Conservation (phyloP, 495 filamentous ascomycete genomes). For the Lichenothelia convexa region DNA sequence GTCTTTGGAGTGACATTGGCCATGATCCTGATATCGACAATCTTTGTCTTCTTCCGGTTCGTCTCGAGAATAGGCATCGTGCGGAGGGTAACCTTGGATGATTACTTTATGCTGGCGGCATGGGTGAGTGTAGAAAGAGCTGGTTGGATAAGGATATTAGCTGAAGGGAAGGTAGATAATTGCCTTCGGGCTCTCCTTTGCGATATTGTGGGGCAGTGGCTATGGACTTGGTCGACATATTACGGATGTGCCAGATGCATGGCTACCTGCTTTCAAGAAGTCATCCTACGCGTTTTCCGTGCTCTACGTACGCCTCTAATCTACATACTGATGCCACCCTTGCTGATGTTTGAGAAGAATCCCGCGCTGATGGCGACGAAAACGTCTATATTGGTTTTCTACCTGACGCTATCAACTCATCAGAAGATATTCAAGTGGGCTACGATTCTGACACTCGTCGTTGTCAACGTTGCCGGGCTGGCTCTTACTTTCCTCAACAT, state of each 20-base stretch:
- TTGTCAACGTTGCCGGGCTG: constrained; percentile 60
- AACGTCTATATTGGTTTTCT: constrained; percentile 81
- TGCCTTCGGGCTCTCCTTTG: constrained; percentile 56
- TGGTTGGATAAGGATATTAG: background rate
- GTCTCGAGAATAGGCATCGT: constrained; percentile 57
- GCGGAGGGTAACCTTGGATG: constrained; percentile 48
- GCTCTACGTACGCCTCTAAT: constrained; percentile 45
- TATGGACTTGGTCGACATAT: constrained; percentile 68
- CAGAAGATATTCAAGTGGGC: constrained; percentile 53
- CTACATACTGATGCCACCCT: too few species aligned
- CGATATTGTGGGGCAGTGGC: constrained; percentile 52
- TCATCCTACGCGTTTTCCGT: constrained; percentile 70
- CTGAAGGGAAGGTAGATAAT: constrained; percentile 28
- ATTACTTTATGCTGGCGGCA: constrained; percentile 68
- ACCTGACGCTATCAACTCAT: constrained; percentile 57
- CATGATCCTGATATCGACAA: constrained; percentile 43
- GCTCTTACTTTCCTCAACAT: constrained; percentile 73
- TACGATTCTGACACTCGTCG: constrained; percentile 47
- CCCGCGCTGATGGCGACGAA: constrained; percentile 78
- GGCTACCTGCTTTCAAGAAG: constrained; percentile 35
- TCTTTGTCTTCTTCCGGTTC: constrained; percentile 57
- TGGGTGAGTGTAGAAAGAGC: constrained; percentile 37
- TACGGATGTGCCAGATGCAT: constrained; percentile 31
- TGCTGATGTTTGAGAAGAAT: constrained; percentile 37
- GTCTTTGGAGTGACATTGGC: constrained; percentile 60